Conservation (phyloP, 805 yeast genomes). For the Metschnikowia bowlesiae region DNA sequence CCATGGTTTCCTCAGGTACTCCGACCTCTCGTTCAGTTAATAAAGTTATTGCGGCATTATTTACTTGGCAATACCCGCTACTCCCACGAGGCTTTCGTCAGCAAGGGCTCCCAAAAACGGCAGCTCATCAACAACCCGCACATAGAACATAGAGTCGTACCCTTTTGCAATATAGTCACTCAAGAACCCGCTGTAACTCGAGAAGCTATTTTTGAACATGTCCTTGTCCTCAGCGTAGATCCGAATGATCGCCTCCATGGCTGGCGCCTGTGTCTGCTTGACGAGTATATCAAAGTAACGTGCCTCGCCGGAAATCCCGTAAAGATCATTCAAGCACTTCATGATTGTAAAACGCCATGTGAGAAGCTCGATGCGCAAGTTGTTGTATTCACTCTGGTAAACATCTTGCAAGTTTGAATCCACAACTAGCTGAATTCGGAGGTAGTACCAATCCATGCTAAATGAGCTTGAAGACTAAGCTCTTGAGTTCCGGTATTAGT, state of each 20-base stretch:
- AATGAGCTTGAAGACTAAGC: too few species aligned
- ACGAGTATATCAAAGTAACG: conserved; percentile 26
- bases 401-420: conserved; percentile 16
- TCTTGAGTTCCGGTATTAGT: too few species aligned
- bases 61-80: background rate
- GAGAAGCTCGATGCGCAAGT: conserved; percentile 22
- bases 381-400: conserved; percentile 10
- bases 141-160: conserved; percentile 17
- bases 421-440: conserved; percentile 23
- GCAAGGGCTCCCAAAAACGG: conserved; percentile 21
- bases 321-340: conserved; percentile 22
- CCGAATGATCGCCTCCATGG: conserved; percentile 21
- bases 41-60: too few species aligned
- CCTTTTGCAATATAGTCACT: conserved; percentile 21
- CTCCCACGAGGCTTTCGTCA: conserved; percentile 1
- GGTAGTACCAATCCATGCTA: conserved; percentile 22
- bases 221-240: conserved; percentile 27
- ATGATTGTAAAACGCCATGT: conserved; percentile 30
- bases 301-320: conserved; percentile 35
- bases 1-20: too few species aligned
- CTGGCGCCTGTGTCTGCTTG: conserved; percentile 11
- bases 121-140: conserved; percentile 16
- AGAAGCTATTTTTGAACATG: conserved; percentile 27
- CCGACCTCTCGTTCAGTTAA: background rate
- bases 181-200: conserved; percentile 28